Percentiles rank a stretch among this genome's conserved stretches.
phyloP scores from a whole-genome alignment of 169 alveolate species.

The Plasmodium cynomolgi region DNA sequence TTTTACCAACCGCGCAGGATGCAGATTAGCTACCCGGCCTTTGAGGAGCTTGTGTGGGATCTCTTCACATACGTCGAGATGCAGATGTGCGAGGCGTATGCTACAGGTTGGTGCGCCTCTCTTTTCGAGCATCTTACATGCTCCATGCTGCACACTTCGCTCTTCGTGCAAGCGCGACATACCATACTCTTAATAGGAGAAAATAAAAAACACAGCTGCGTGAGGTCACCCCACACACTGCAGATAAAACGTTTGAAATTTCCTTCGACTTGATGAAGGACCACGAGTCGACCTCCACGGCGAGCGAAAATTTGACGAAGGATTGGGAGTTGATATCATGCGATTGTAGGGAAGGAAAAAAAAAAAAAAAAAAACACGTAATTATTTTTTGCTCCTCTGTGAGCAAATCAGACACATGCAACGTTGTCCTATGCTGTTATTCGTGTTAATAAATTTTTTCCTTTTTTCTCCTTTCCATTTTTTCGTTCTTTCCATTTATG shows the following conservation, averaged over 20 bases:
- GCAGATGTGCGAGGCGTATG: conserved; percentile 37
- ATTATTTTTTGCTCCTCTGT: neutral
- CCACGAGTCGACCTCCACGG: neutral
- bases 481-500: neutral
- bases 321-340: conserved; percentile 62
- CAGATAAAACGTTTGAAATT: conserved; percentile 68
- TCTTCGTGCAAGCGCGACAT: neutral
- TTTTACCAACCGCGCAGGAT: conserved; percentile 7
- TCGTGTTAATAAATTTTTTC: neutral
- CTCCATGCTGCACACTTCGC: neutral
- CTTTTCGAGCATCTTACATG: neutral
- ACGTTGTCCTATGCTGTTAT: neutral
- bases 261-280: conserved; percentile 53
- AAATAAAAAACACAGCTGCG: neutral
- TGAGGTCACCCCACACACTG: neutral
- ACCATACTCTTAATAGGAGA: neutral
- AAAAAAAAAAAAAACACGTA: neutral
- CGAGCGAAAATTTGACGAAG: conserved; percentile 19
- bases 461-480: neutral
- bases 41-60: conserved; percentile 67
- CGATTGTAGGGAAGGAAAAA: conserved; percentile 21
- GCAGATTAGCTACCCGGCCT: conserved; percentile 37
- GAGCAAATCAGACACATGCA: neutral
- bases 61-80: conserved; percentile 60
- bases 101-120: conserved; percentile 4